Conservation (phyloP, 2,329 filamentous ascomycete species). For the Gaeumannomyces tritici region DNA sequence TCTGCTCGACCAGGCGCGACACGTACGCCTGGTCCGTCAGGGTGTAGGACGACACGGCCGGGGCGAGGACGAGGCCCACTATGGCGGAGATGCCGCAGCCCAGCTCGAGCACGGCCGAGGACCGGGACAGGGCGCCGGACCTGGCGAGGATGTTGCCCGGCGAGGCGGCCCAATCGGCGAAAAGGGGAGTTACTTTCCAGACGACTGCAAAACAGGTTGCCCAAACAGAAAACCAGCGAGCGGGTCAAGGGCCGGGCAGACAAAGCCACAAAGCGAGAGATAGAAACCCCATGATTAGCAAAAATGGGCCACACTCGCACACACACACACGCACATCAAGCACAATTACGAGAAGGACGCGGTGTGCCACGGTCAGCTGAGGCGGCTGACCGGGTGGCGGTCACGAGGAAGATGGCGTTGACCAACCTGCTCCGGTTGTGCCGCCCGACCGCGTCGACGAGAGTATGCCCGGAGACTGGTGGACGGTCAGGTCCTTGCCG, state of each 20-base stretch:
- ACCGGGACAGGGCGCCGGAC: conserved; percentile 23
- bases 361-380: neutral
- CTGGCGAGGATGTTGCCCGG: conserved; percentile 54
- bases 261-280: neutral
- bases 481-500: conserved; percentile 62
- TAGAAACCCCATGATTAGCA: neutral
- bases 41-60: conserved; percentile 54
- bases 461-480: conserved; percentile 76
- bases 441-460: conserved; percentile 61
- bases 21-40: conserved; percentile 88
- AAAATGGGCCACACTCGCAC: neutral
- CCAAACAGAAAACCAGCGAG: conserved; percentile 4
- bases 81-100: conserved; percentile 83
- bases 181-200: conserved; percentile 81
- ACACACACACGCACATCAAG: neutral
- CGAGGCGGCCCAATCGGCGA: conserved; percentile 70
- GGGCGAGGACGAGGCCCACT: conserved; percentile 59
- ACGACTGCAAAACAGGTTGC: conserved; percentile 45
- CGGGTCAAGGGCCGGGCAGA: conserved; percentile 1
- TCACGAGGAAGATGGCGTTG: neutral
- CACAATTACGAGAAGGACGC: neutral
- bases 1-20: conserved; percentile 63
- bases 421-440: conserved; percentile 41
- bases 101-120: conserved; percentile 65
- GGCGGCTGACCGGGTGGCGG: neutral